Evolutionary conservation across 169 alveolate genomes (phyloP), one percentile per base, ranked within the genome.

Genomic region (Plasmodium relictum): DNA sequence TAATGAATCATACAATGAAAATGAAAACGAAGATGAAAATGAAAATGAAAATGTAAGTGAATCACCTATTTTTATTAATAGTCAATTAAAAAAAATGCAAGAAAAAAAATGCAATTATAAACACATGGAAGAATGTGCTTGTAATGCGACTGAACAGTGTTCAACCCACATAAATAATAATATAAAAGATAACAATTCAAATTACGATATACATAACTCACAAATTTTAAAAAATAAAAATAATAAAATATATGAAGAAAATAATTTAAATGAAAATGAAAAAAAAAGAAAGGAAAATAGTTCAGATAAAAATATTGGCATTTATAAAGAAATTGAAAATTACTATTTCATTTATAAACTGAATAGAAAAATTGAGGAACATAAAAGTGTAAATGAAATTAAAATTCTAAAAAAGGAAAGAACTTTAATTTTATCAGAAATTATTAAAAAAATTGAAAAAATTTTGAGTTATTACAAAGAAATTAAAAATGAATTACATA

Each of bases 341-440:
- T 86, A 86, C 52, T 86, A 86, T 74, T 66, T 86, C 26, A 71
- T 71, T 24, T 70, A 63, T 61, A 72, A 86, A 62, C 3, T 71
- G 61, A 86, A 59, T 50, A 86, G 92, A 86, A 86, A 71, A 71
- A 68, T 86, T 48, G 86, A 66, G 61, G 92, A 86, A 37, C 24
- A 71, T 63, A 69, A 86, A 52, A 56, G 61, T 45, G 26, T 58
- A 16, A 71, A 71, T 42, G 92, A 86, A 45, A 54, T 86, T 9
- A 54, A 86, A 70, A 54, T 71, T 24, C 45, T 86, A 58, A 58
- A 59, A 54, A 70, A 65, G n/a, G 70, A 86, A 54, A 73, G 87
- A 54, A 86, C 39, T 18, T 42, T 9, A 24, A 54, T 58, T 24
- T 50, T 61, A 22, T 6, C 50, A 58, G 87, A 63, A 50, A 62